Evolutionary conservation across 345 rosid species (phyloP), one percentile per base, ranked within the genome.

Genomic region (Cardamine occulta): DNA sequence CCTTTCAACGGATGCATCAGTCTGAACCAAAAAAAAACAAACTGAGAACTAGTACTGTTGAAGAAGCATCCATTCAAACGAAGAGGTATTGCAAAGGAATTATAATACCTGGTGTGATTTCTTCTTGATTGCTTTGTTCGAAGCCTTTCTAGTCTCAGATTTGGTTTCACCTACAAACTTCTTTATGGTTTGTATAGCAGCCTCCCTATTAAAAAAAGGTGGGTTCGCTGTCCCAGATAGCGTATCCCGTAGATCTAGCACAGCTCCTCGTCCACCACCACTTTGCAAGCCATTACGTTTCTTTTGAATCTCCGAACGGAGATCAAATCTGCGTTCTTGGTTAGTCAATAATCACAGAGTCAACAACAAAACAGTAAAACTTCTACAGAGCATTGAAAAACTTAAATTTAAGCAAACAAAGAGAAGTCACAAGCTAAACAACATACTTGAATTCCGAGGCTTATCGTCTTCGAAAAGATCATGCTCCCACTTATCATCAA

Each of bases 401-500:
- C 28, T 75, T 71, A 76, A 83, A 69, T 68, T 70, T 64, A 64
- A 78, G 59, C 80, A 59, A 48, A 35, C 21, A 39, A 7, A 12
- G 2, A 6, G 24, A 73, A 31, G 66, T 40, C 72, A 68, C 60
- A 80, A 60, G 69, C 23, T 52, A 73, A 73, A 79, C 26, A 73
- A 52, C 85, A 67, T 93, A 93, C 98, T 83, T 83, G 95, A 86
- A 68, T 65, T 18, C 3, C 7, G 85, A 42, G 82, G 86, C 64
- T 63, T 82, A 51, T 82, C 80, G 54, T 82, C 80, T 18, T 83
- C 68, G 63, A 73, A 91, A 70, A 93, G 96, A 85, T 93, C 98
- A 74, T 93, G 96, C 82, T 91, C 90, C 98, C 98, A 93, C 77
- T 85, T 93, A 76, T 93, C 96, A 69, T 86, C 93, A 78, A 86